Base-by-base conservation (phyloP, 106 monocot genomes). In the Dendrobium nobile region DNA sequence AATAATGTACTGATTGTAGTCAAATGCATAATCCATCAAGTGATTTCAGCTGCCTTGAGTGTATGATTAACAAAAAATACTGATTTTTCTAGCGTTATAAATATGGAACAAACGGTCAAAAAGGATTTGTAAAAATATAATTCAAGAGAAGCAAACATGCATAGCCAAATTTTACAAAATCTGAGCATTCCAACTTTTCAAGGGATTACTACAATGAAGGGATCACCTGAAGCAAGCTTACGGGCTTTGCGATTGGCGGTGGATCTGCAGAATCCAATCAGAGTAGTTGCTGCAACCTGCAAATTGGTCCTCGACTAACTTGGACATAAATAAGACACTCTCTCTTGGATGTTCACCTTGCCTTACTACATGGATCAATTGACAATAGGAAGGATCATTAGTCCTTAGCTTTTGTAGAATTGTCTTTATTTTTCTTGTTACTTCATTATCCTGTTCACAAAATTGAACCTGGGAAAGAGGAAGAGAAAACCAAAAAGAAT, bases 271-370 rank as follows among this genome's bases (percentile, higher is more conserved):
- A 59, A 93, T 87, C 98, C 98, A 99, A 65, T 99, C 95, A 2
- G 90, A 56, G 47, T 95, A 99, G 61, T 88, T 81, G 56, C 81
- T 84, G 24, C 82, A 83, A 72, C 92, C 92, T 19, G 83, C 82
- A 68, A 67, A 80, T 79, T 98, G 98, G 79, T 98, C 98, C 82
- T 98, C 95, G 17, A 93, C 47, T 17, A 99, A 89, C 75, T 84
- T 99, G 33, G 83, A 76, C 33, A 95, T 91, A 79, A 99, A 77
- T 85, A 99, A 79, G 20, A 78, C 67, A 41, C 84, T 72, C 77
- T 99, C 98, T 79, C 95, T 88, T 9, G 94, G 95, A 65, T 89
- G 94, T 77, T 95, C 98, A 17, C 93, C 95, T 84, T 95, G 98
- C 68, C 93, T 91, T 61, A 95, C 83, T 5, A 91, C 47, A 54